Conservation (phyloP, 306 rosid species). For the Cicer bijugum region DNA sequence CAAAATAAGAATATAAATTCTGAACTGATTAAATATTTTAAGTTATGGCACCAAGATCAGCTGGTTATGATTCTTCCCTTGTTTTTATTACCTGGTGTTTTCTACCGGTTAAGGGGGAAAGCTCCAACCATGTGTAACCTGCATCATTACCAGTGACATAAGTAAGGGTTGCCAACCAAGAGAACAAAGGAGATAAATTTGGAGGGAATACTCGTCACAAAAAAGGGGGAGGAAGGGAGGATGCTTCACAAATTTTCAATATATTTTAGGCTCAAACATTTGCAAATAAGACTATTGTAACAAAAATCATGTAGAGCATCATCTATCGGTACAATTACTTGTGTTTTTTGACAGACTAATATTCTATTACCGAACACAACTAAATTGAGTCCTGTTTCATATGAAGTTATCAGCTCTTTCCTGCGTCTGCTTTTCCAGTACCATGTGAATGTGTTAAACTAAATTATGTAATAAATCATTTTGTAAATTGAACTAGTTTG, state of each 20-base stretch:
- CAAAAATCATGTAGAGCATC: neutral
- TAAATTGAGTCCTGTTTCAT: conserved; percentile 3
- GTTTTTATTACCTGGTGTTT: conserved; percentile 81
- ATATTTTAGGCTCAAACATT: conserved; percentile 24
- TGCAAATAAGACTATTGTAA: neutral
- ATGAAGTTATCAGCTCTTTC: conserved; percentile 17
- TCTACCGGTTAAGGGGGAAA: conserved; percentile 88
- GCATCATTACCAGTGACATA: conserved; percentile 45
- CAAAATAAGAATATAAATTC: conserved; percentile 28
- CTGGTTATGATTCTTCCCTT: conserved; percentile 5
- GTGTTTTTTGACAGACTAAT: neutral
- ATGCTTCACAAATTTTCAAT: neutral
- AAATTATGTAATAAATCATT: conserved; percentile 29
- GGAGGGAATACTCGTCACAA: conserved; percentile 27
- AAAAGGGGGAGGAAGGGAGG: neutral
- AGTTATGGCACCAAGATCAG: conserved; percentile 27
- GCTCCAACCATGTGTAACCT: conserved; percentile 93
- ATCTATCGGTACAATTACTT: conserved; percentile 1
- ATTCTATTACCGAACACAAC: conserved; percentile 22
- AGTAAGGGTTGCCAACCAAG: conserved; percentile 27
- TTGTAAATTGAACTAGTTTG: conserved; percentile 13
- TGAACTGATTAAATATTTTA: conserved; percentile 19
- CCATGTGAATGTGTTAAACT: conserved; percentile 35
- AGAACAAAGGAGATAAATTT: conserved; percentile 15
- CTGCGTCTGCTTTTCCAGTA: conserved; percentile 4